These are phyloP conservation scores for Penicillium diatomitis DNA, from an alignment of 495 filamentous ascomycete genomes.

Conservation along the genomic window DNA sequence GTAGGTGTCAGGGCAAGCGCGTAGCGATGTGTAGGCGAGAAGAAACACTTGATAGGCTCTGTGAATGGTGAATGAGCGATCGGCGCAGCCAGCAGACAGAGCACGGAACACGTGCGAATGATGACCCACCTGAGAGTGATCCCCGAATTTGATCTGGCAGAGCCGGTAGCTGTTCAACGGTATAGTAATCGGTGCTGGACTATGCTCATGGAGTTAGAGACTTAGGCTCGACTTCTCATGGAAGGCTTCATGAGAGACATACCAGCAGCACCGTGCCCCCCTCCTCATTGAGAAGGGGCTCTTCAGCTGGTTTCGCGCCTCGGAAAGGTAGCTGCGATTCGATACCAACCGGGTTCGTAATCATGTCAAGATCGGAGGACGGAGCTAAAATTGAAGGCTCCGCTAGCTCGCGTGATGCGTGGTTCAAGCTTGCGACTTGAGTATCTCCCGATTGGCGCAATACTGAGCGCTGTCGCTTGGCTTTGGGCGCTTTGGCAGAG, in stretches of 20 bases:
- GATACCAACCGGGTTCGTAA: constrained; percentile 9
- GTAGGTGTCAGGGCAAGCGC: constrained; percentile 71
- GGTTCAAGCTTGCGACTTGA: constrained; percentile 11
- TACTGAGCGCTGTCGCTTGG: constrained; percentile 62
- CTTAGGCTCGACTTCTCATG: no score
- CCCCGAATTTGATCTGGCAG: constrained; percentile 65
- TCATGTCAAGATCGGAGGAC: constrained; percentile 5
- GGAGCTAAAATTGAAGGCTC: constrained; percentile 4
- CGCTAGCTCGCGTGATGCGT: constrained; percentile 13
- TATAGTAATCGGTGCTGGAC: constrained; percentile 83
- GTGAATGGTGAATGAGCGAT: constrained; percentile 9
- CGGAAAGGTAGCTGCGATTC: constrained; percentile 51
- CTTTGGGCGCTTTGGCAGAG: constrained; percentile 52
- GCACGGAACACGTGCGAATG: background rate
- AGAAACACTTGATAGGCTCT: constrained; percentile 42
- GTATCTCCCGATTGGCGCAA: constrained; percentile 45
- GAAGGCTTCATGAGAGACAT: constrained; percentile 15
- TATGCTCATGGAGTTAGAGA: constrained; percentile 18
- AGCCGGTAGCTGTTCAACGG: constrained; percentile 73
- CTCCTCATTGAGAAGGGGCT: constrained; percentile 37
- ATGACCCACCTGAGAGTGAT: constrained; percentile 45
- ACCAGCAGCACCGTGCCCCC: constrained; percentile 53
- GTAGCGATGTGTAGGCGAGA: constrained; percentile 57
- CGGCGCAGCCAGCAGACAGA: no score
- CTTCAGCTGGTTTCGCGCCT: constrained; percentile 46